Conservation (phyloP, 331 rosid genomes). For the Acacia pycnantha region DNA sequence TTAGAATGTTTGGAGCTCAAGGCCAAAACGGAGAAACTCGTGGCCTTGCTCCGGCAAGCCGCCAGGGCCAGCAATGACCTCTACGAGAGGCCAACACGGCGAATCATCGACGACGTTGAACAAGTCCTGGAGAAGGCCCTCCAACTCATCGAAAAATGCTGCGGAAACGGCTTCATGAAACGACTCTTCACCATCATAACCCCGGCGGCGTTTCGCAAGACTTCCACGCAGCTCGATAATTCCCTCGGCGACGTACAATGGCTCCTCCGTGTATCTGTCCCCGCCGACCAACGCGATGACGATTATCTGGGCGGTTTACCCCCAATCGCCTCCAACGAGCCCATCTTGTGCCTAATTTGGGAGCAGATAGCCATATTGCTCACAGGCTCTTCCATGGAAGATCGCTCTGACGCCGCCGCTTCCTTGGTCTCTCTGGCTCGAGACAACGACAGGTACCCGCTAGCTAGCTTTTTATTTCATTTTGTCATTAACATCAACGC, state of each 20-base stretch:
- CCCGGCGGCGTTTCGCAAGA: slow-evolving; percentile 54
- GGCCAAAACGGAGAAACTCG: slow-evolving; percentile 61
- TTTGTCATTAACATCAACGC: not conserved
- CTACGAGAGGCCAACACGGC: slow-evolving; percentile 74
- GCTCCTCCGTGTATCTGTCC: slow-evolving; percentile 67
- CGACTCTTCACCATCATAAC: slow-evolving; percentile 73
- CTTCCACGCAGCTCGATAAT: slow-evolving; percentile 56
- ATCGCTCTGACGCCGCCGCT: slow-evolving; percentile 69
- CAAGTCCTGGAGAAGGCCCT: slow-evolving; percentile 71
- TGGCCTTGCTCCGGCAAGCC: slow-evolving; percentile 65
- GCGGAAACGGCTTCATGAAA: slow-evolving; percentile 53
- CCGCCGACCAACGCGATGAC: slow-evolving; percentile 64
- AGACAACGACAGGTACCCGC: slow-evolving; percentile 56
- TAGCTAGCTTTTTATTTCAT: slow-evolving; percentile 22
- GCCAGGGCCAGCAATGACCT: slow-evolving; percentile 68
- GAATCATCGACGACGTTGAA: slow-evolving; percentile 75
- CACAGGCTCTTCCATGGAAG: slow-evolving; percentile 42
- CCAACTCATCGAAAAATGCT: slow-evolving; percentile 53
- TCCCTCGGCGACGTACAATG: slow-evolving; percentile 71
- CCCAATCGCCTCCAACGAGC: slow-evolving; percentile 73
- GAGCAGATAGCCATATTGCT: slow-evolving; percentile 60
- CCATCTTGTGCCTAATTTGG: slow-evolving; percentile 69
- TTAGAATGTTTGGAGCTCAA: slow-evolving; percentile 63
- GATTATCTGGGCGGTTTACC: slow-evolving; percentile 73
- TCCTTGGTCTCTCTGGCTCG: slow-evolving; percentile 61